Base-by-base conservation (phyloP, 768 basidiomycete species). In the Macrolepiota dolichaula region DNA sequence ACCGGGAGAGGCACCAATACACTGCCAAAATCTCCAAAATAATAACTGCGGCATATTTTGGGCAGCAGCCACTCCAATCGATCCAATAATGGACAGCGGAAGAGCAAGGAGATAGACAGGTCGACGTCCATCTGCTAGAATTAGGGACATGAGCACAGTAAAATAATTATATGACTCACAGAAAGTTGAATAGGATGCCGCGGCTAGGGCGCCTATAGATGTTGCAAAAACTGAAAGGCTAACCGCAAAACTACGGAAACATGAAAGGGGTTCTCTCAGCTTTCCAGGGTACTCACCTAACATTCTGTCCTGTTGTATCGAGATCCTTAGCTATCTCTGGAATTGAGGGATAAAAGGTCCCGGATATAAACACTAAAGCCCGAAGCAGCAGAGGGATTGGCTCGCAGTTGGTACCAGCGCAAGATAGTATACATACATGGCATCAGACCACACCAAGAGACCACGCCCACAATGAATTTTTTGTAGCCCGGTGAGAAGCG, bases 331-430 rank as follows among this genome's bases (percentile, higher is more conserved):
- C 84, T 47, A 94, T 85, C 54, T 88, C 80, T 0, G 90, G 88
- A 58, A 93, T 88, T 0, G 85, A 85, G 0, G 91, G 91, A 1
- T 89, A 78, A 69, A 93, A 91, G 1, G 83, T 83, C 0, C 83
- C 86, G 5, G 83, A 74, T 0, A 89, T 84, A 62, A 93, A 85
- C 32, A 88, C 91, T 92, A n/a, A 25, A 19, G 1, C 11, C 3
- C 7, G 3, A 7, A 32, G 29, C 3, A 32, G 7, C 29, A 7
- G 29, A 32, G 7, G 7, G 3, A 32, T 32, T 32, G 3, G 7
- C 29, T 32, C 3, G 29, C 7, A 7, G 7, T 32, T 32, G 3
- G 29, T 7, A 32, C 29, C 17, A n/a, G 17, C 2, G 22, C 13
- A 2, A 13, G 19, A 15, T 35, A 11, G 51, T 29, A n/a, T 22